Evolutionary conservation across 2,329 filamentous ascomycete species (phyloP), one percentile per base, ranked within the genome.

Genomic region (Ascochyta fabae): DNA sequence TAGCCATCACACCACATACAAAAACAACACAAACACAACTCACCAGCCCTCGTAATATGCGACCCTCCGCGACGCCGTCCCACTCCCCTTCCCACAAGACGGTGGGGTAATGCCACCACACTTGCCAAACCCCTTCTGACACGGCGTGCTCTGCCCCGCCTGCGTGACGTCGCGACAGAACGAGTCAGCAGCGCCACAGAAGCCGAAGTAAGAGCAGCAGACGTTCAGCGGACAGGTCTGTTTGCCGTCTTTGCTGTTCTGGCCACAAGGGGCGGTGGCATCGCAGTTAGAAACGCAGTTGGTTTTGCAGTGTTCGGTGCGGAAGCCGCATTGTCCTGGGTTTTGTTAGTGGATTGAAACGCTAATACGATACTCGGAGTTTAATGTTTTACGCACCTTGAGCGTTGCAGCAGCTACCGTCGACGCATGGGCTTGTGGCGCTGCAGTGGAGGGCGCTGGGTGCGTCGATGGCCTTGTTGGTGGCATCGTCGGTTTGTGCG

Each of bases 231-330:
- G 57, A 23, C 62, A 65, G 4, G 9, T 56, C 23, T 42, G 49
- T 1, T 33, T 13, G 15, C 54, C 50, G 8, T 33, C 39, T 4
- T 39, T 40, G 12, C 66, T 68, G 49, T 71, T 68, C 22, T 72
- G 54, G 16, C 75, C 75, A 34, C 75, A 78, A 36, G 72, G 66
- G 3, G 73, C 73, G n/a, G 61, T 69, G n/a, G 75, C 73, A 59
- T 77, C 61, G 48, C 76, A 78, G 48, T 76, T 74, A 9, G 69
- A 66, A 0, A 61, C 61, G 48, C 70, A 73, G 6, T 27, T 40
- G 23, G 29, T 33, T 23, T 43, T 43, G 44, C 63, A 64, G 42
- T 64, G 58, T 27, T 64, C 59, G 13, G 56, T 51, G 3, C 57
- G 54, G 23, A 56, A 63, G 16, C 53, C 59, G 13, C 61, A 64